Evolutionary conservation across 495 filamentous ascomycete species (phyloP).

Genomic region (Hypoxylon fuscum): DNA sequence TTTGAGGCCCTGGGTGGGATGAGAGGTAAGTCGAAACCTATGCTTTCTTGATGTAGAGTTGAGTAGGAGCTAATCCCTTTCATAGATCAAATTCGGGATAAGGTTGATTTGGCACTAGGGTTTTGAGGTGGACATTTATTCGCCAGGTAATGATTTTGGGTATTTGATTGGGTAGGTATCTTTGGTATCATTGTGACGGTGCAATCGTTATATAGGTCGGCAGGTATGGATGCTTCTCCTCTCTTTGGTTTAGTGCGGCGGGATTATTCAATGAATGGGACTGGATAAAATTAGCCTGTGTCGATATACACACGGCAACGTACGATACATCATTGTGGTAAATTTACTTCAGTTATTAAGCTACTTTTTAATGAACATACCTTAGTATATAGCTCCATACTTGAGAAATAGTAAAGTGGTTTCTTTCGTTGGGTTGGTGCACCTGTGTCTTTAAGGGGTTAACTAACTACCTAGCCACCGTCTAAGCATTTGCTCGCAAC

Average conservation of each 20-base stretch:
- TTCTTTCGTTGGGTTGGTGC: neutral
- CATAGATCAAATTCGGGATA: conserved; percentile 45
- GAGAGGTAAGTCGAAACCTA: conserved; percentile 57
- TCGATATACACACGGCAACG: conserved; percentile 2
- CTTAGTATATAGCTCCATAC: neutral
- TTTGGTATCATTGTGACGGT: neutral
- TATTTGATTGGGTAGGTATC: neutral
- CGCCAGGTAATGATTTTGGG: neutral
- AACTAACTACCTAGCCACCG: too few species aligned
- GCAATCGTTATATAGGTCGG: conserved; percentile 20
- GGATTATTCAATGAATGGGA: conserved; percentile 12
- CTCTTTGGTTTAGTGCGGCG: conserved; percentile 26
- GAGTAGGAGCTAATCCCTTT: conserved; percentile 5
- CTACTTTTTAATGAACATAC: conserved; percentile 8
- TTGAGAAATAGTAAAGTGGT: neutral
- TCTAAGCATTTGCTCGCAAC: too few species aligned
- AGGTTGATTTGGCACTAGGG: conserved; percentile 42
- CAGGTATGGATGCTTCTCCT: conserved; percentile 20
- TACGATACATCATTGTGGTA: conserved; percentile 9
- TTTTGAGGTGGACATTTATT: conserved; percentile 14
- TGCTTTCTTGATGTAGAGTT: neutral
- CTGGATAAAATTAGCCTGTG: conserved; percentile 10
- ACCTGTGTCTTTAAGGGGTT: neutral
- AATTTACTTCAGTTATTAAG: conserved; percentile 1
- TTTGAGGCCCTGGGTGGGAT: conserved; percentile 70